phyloP scores from a whole-genome alignment of 805 yeast species.

The Grigorovia jiainica region DNA sequence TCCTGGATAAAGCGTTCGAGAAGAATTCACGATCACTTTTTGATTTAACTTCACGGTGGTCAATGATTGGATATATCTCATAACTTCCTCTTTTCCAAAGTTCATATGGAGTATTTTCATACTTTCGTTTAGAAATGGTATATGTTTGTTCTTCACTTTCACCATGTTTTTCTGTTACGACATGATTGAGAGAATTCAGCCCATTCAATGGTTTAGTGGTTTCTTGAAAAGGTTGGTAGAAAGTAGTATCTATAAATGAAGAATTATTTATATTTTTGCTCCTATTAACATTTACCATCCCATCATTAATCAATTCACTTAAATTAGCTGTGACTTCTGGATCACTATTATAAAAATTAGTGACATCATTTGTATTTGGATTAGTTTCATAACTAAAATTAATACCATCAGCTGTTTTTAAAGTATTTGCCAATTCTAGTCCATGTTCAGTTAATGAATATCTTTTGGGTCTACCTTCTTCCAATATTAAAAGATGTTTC shows the following conservation, averaged over 20 bases:
- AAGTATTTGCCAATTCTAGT: constrained; percentile 44
- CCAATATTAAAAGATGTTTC: constrained; percentile 46
- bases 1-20: constrained; percentile 38
- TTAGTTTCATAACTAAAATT: constrained; percentile 17
- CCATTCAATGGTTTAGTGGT: background rate
- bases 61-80: constrained; percentile 56
- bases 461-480: constrained; percentile 47
- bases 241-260: constrained; percentile 14
- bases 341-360: background rate
- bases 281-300: background rate
- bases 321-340: constrained; percentile 17
- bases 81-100: constrained; percentile 56
- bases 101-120: constrained; percentile 21
- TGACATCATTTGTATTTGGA: background rate
- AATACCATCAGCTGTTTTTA: constrained; percentile 39
- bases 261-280: constrained; percentile 1
- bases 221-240: too few species aligned
- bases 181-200: background rate
- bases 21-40: constrained; percentile 63
- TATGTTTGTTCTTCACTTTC: background rate
- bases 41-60: constrained; percentile 74
- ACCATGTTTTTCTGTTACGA: background rate
- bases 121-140: constrained; percentile 14
- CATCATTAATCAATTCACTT: constrained; percentile 9
- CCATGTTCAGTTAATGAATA: constrained; percentile 70